phyloP scores from a whole-genome alignment of 179 eudicot genomes.

The Silene coronaria region DNA sequence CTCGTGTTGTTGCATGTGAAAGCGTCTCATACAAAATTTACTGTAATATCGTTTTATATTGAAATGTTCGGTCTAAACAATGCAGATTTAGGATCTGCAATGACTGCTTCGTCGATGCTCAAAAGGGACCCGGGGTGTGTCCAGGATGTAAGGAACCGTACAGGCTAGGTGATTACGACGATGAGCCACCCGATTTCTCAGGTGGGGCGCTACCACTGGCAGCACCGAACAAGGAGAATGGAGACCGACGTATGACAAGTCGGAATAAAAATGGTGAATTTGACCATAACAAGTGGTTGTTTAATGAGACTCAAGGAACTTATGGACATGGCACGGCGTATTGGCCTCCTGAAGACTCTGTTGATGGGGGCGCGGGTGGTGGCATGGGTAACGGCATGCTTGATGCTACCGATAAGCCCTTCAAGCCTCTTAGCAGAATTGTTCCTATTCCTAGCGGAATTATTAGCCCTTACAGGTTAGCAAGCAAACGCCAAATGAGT shows the following conservation, averaged over 20 bases:
- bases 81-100: conserved; percentile 34
- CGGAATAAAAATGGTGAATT: conserved; percentile 59
- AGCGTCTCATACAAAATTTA: background rate
- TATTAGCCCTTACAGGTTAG: conserved; percentile 73
- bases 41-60: background rate
- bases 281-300: conserved; percentile 81
- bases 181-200: conserved; percentile 44
- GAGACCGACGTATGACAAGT: conserved; percentile 47
- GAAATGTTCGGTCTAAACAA: background rate
- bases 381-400: conserved; percentile 38
- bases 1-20: background rate
- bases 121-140: conserved; percentile 26
- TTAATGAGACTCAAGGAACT: conserved; percentile 72
- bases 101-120: conserved; percentile 33
- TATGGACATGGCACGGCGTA: conserved; percentile 84
- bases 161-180: conserved; percentile 39
- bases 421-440: conserved; percentile 59
- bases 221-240: conserved; percentile 43
- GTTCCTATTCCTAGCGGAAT: conserved; percentile 47
- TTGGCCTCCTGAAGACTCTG: conserved; percentile 64
- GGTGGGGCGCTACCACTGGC: conserved; percentile 53
- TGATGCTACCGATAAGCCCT: conserved; percentile 63
- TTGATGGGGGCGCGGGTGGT: conserved; percentile 42
- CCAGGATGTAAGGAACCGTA: conserved; percentile 40
- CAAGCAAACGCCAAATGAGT: too few species aligned